Conservation (phyloP, 495 filamentous ascomycete genomes). For the Penicillium coprophilum region DNA sequence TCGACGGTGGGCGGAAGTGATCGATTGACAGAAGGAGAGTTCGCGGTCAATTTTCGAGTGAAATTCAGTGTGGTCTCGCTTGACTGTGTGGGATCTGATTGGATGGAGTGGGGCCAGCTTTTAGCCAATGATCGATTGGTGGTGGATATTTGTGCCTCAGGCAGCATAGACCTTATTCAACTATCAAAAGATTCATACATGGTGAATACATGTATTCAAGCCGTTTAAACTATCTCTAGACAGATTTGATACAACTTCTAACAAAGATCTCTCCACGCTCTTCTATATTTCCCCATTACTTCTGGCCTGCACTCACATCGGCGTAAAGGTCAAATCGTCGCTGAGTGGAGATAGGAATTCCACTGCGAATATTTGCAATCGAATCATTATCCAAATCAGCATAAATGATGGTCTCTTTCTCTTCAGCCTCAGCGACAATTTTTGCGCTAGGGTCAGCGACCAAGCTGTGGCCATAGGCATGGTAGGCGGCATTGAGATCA, state of each 20-base stretch:
- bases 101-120: constrained; percentile 7
- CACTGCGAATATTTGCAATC: constrained; percentile 75
- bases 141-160: background rate
- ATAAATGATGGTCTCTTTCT: constrained; percentile 72
- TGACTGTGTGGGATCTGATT: constrained; percentile 33
- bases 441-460: constrained; percentile 86
- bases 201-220: background rate
- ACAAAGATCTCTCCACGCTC: background rate
- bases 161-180: background rate
- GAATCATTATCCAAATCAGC: constrained; percentile 68
- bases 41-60: constrained; percentile 34
- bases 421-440: constrained; percentile 71
- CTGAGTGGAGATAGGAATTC: constrained; percentile 83
- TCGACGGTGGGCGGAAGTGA: constrained; percentile 49
- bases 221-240: constrained; percentile 2
- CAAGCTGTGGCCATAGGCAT: constrained; percentile 90
- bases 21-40: constrained; percentile 38
- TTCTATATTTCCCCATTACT: constrained; percentile 10
- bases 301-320: constrained; percentile 62
- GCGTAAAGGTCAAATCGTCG: constrained; percentile 94
- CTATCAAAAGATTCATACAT: background rate
- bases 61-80: constrained; percentile 50
- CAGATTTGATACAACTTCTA: background rate
- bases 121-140: background rate
- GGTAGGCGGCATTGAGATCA: constrained; percentile 73